Evolutionary conservation across 768 basidiomycete genomes (phyloP), one percentile per base, ranked within the genome.

Genomic region (Crepidotus variabilis): DNA sequence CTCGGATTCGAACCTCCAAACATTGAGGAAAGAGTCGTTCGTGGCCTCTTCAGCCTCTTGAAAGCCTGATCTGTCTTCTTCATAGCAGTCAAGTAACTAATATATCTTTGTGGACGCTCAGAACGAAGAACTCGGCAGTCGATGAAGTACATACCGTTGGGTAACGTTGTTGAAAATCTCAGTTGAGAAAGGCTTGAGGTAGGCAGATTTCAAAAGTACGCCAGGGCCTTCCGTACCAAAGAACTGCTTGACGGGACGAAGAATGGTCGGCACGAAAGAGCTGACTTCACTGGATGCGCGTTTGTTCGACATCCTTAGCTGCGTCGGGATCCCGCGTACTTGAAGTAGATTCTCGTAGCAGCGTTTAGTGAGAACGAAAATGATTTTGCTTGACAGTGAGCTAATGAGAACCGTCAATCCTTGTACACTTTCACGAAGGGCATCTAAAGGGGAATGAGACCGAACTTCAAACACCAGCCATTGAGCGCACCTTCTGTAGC

Each of bases 61-160:
- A 98, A 74, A 10, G 92, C 88, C 66, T 94, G 94, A 60, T 98
- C 94, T 7, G 92, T 92, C 76, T 96, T 96, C 69, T 86, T 90
- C 82, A 95, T 93, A 0, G 84, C 82, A 9, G 85, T 78, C 21
- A 98, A 77, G 65, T 92, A 88, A 55, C 81, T 79, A 11, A 88
- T 84, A 69, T 96, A 97, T 64, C 92, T 93, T 55, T 24, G 47
- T 13, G 23, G 45, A 21, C 14, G 24, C 28, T 32, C 49, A 46
- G 33, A 10, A 6, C 28, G 21, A 18, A 35, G 35, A 50, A 8
- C 13, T 11, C 21, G 52, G 13, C 24, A 14, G 32, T 39, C 13
- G 18, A 32, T 43, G 14, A 47, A 33, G n/a, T 32, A 54, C 68
- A 56, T 61, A 87, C 86, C 82, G 82, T 64, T 86, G 85, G 21